Conservation (phyloP, 2,329 filamentous ascomycete species). For the Orbilia brochopaga region DNA sequence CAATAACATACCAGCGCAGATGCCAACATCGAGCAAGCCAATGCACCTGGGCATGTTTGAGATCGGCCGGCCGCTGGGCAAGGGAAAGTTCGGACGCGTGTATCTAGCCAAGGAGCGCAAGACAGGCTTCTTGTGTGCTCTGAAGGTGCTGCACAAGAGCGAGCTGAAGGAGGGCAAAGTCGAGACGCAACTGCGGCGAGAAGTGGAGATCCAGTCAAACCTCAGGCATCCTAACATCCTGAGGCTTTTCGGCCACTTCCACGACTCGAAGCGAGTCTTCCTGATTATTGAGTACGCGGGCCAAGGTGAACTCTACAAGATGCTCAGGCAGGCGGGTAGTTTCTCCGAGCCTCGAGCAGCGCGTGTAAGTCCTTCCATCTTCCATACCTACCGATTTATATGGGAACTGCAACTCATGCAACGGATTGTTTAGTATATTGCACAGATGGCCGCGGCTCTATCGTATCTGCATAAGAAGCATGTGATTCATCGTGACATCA, state of each 20-base stretch:
- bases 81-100: slow-evolving; percentile 85
- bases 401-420: slow-evolving; percentile 3
- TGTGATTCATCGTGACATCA: slow-evolving; percentile 96
- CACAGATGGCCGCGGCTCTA: slow-evolving; percentile 87
- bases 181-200: slow-evolving; percentile 83
- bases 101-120: slow-evolving; percentile 81
- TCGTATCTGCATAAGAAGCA: slow-evolving; percentile 95
- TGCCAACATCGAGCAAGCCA: slow-evolving; percentile 58
- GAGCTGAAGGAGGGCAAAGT: slow-evolving; percentile 80
- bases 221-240: slow-evolving; percentile 85
- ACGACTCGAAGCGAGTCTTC: slow-evolving; percentile 86
- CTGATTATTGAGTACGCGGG: slow-evolving; percentile 85
- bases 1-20: slow-evolving; percentile 45
- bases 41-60: slow-evolving; percentile 95
- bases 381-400: neutral
- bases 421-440: slow-evolving; percentile 69
- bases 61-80: slow-evolving; percentile 82
- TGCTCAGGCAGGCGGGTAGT: slow-evolving; percentile 75
- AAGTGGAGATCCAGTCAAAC: slow-evolving; percentile 89
- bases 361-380: slow-evolving; percentile 56
- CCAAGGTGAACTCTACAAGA: slow-evolving; percentile 86
- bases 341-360: slow-evolving; percentile 87
- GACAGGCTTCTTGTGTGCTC: slow-evolving; percentile 80
- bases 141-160: slow-evolving; percentile 85
- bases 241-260: slow-evolving; percentile 83